Percentiles rank a stretch among this genome's conserved stretches.
phyloP scores from a whole-genome alignment of 2,329 filamentous ascomycete species.

The Myriosclerotinia curreyana region DNA sequence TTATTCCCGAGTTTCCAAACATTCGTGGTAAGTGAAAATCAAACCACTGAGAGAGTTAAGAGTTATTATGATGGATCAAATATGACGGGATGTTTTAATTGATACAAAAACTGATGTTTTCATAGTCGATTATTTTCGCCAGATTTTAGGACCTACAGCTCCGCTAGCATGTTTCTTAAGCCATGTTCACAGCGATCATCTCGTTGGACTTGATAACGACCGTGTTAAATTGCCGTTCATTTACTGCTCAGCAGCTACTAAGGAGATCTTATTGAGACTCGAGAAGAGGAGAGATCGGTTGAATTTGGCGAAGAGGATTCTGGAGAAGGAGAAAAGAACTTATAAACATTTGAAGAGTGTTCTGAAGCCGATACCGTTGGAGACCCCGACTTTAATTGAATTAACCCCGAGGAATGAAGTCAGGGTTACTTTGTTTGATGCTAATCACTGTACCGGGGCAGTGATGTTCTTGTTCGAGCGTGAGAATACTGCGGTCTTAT shows the following conservation, averaged over 20 bases:
- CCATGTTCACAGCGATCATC: conserved; percentile 89
- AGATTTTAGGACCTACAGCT: conserved; percentile 50
- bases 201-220: conserved; percentile 66
- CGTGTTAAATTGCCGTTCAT: conserved; percentile 75
- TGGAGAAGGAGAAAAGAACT: conserved; percentile 70
- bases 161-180: conserved; percentile 85
- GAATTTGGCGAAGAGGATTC: conserved; percentile 73
- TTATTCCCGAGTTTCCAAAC: conserved; percentile 72
- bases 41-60: conserved; percentile 4
- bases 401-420: conserved; percentile 66
- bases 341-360: conserved; percentile 74
- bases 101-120: conserved; percentile 13
- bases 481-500: conserved; percentile 68
- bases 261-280: conserved; percentile 74
- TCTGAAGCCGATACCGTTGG: conserved; percentile 77
- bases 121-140: conserved; percentile 77
- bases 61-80: not conserved
- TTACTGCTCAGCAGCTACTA: conserved; percentile 84
- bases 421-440: conserved; percentile 80
- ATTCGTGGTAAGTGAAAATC: conserved; percentile 57
- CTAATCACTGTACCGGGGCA: conserved; percentile 86
- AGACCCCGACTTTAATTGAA: conserved; percentile 75
- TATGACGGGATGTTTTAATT: not conserved
- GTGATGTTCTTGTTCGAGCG: conserved; percentile 92
- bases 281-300: conserved; percentile 77